Evolutionary conservation across 2,329 filamentous ascomycete species (phyloP).

Genomic region (Talaromyces sp.): DNA sequence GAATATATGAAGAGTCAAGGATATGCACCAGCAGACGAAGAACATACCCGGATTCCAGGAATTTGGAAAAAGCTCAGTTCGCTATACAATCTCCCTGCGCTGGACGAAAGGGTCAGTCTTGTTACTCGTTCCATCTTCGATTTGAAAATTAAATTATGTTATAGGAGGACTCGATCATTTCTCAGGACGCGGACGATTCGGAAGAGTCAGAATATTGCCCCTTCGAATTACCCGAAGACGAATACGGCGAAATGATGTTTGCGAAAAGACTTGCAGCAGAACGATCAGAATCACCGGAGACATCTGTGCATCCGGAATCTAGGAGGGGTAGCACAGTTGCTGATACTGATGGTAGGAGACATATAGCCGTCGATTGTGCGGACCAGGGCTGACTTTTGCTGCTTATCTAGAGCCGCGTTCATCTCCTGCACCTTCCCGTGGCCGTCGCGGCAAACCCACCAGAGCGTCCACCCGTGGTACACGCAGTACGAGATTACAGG

Average conservation of each 20-base stretch:
- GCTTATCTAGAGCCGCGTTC: constrained; percentile 38
- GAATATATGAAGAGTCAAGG: constrained; percentile 76
- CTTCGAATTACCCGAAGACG: constrained; percentile 57
- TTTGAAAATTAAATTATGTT: neutral
- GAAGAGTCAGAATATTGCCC: constrained; percentile 61
- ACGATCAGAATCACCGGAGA: constrained; percentile 38
- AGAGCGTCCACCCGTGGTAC: constrained; percentile 32
- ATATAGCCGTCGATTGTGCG: neutral
- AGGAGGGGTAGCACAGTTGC: constrained; percentile 42
- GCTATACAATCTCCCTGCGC: constrained; percentile 77
- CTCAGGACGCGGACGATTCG: constrained; percentile 44
- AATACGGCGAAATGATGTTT: constrained; percentile 47
- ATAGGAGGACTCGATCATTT: constrained; percentile 50
- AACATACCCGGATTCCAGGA: constrained; percentile 80
- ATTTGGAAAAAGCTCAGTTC: constrained; percentile 85
- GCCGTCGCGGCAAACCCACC: constrained; percentile 32
- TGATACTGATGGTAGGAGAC: constrained; percentile 43
- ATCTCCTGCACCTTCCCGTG: constrained; percentile 40
- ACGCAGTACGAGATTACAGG: constrained; percentile 36
- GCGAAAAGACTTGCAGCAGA: constrained; percentile 41
- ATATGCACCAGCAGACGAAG: constrained; percentile 58
- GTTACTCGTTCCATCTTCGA: neutral
- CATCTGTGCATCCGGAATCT: constrained; percentile 32
- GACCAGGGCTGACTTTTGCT: neutral
- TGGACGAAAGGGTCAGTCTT: constrained; percentile 71